These are phyloP conservation scores for Tolypocladium tropicale DNA, from an alignment of 2,329 filamentous ascomycete species.

Conservation along the genomic window DNA sequence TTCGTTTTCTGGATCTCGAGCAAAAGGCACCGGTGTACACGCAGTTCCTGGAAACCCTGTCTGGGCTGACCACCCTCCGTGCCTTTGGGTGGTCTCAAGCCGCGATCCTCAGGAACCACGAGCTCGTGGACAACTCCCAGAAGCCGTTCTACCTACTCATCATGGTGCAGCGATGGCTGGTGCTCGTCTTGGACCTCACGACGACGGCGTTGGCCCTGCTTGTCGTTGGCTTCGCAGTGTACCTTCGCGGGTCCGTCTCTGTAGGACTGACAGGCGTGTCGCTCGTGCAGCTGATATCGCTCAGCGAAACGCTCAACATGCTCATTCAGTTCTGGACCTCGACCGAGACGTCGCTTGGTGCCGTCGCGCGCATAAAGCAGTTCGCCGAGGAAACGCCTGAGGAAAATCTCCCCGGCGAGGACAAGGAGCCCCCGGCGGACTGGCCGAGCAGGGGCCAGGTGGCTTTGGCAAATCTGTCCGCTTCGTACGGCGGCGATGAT, in stretches of 20 bases:
- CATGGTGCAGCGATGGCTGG: conserved; percentile 47
- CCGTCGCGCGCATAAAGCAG: conserved; percentile 21
- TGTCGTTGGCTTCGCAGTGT: conserved; percentile 35
- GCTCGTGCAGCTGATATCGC: conserved; percentile 18
- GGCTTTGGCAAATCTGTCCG: conserved; percentile 14
- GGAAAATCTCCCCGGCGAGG: conserved; percentile 14
- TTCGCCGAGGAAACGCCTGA: conserved; percentile 17
- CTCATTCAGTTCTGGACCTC: conserved; percentile 22
- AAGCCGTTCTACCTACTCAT: conserved; percentile 46
- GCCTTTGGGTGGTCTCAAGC: conserved; percentile 25
- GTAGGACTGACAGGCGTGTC: conserved; percentile 21
- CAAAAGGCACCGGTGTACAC: conserved; percentile 29
- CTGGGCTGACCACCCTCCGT: conserved; percentile 28
- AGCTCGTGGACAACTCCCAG: conserved; percentile 42
- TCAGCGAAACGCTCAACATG: conserved; percentile 23
- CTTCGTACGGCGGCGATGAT: conserved; percentile 13
- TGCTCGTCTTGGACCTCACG: conserved; percentile 38
- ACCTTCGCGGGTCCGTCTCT: conserved; percentile 14
- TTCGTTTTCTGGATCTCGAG: conserved; percentile 31
- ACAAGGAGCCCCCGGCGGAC: conserved; percentile 6
- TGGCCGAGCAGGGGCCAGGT: conserved; percentile 22
- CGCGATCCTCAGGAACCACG: conserved; percentile 30
- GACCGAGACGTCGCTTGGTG: conserved; percentile 26
- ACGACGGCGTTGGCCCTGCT: conserved; percentile 35
- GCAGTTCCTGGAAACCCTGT: conserved; percentile 33